Percentiles rank a stretch among this genome's conserved stretches.
These are phyloP conservation scores for Thelonectria rubi DNA, from an alignment of 2,329 filamentous ascomycete species.

Conservation along the genomic window DNA sequence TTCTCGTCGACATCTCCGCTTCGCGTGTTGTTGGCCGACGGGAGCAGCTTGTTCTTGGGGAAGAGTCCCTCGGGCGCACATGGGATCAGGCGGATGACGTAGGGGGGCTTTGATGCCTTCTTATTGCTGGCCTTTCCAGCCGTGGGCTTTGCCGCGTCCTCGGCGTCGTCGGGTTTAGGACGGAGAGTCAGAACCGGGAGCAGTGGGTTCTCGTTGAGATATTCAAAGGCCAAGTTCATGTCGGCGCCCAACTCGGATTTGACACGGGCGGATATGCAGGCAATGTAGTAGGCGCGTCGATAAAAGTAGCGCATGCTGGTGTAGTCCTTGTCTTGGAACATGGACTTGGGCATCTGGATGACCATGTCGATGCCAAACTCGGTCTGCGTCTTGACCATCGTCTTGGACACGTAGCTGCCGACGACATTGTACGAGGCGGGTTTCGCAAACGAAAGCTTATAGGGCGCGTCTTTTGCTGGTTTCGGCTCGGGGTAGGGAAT, in stretches of 20 bases:
- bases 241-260: conserved; percentile 63
- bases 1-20: conserved; percentile 56
- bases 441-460: conserved; percentile 80
- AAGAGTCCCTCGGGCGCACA: conserved; percentile 77
- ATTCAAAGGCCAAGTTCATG: conserved; percentile 69
- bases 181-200: conserved; percentile 71
- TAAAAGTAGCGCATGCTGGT: conserved; percentile 94
- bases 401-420: conserved; percentile 84
- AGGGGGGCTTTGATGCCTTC: conserved; percentile 51
- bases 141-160: conserved; percentile 29
- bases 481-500: conserved; percentile 87
- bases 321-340: conserved; percentile 96
- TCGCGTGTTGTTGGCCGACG: conserved; percentile 75
- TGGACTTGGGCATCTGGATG: conserved; percentile 79
- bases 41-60: conserved; percentile 73
- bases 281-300: conserved; percentile 90
- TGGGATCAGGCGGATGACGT: conserved; percentile 79
- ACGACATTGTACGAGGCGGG: conserved; percentile 85
- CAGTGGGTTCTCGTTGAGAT: conserved; percentile 77
- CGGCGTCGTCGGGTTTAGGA: conserved; percentile 42
- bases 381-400: conserved; percentile 71
- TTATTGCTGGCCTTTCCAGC: conserved; percentile 42
- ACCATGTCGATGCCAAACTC: conserved; percentile 79
- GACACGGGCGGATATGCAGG: conserved; percentile 78
- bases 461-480: conserved; percentile 78